Percentiles rank a stretch among this genome's conserved stretches.
Conservation (phyloP, 1,139 yeast genomes). For the Arxiozyma telluris region DNA sequence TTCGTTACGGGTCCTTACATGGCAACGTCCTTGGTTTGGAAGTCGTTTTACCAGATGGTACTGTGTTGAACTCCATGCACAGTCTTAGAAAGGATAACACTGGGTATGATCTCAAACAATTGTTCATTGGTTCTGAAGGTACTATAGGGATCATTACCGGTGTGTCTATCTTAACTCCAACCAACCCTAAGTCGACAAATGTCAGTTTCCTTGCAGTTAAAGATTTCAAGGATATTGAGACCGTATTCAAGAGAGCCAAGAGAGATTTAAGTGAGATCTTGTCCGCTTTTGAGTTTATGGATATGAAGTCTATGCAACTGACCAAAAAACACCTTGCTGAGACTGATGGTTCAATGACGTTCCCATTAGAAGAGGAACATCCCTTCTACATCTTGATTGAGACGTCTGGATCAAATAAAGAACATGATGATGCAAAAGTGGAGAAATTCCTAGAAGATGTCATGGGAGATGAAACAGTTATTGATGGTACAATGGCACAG, state of each 20-base stretch:
- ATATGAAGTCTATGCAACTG: slow-evolving; percentile 59
- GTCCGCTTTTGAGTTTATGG: slow-evolving; percentile 96
- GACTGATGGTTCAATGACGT: slow-evolving; percentile 31
- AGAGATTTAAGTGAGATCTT: slow-evolving; percentile 73
- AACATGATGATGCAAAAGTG: slow-evolving; percentile 69
- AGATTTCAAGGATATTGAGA: slow-evolving; percentile 71
- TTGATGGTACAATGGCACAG: slow-evolving; percentile 92
- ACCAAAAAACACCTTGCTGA: slow-evolving; percentile 48
- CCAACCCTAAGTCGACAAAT: slow-evolving; percentile 81
- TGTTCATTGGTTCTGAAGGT: slow-evolving; percentile 91
- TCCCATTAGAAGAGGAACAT: slow-evolving; percentile 73
- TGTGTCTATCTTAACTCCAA: slow-evolving; percentile 79
- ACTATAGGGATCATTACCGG: slow-evolving; percentile 87
- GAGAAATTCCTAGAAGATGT: slow-evolving; percentile 73
- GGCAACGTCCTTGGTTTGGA: slow-evolving; percentile 89
- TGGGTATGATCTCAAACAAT: slow-evolving; percentile 85
- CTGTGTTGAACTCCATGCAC: slow-evolving; percentile 68
- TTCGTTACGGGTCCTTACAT: slow-evolving; percentile 87
- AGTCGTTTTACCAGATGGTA: slow-evolving; percentile 86
- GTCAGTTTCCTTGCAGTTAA: slow-evolving; percentile 84
- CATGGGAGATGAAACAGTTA: slow-evolving; percentile 75
- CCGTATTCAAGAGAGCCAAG: slow-evolving; percentile 73
- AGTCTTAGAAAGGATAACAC: slow-evolving; percentile 88
- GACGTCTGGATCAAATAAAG: slow-evolving; percentile 87
- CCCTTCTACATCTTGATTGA: slow-evolving; percentile 89